Conservation (phyloP, 164 flowering plant genomes). For the Chloranthus sessilifolius region DNA sequence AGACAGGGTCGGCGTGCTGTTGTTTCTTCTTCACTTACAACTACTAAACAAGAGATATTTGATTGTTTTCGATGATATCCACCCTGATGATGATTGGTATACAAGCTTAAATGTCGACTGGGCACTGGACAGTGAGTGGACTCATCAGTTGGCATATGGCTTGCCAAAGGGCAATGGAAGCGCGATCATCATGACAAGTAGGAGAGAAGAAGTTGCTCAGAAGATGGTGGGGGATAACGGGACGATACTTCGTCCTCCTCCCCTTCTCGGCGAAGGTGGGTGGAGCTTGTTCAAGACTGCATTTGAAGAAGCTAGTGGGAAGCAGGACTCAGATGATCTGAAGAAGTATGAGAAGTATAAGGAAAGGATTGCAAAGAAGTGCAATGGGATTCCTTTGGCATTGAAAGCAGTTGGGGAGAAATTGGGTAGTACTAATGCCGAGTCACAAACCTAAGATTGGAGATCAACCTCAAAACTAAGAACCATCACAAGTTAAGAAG, state of each 20-base stretch:
- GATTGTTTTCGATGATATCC: constrained; percentile 10
- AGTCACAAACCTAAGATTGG: no score
- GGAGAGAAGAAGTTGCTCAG: constrained; percentile 2
- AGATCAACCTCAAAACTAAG: not conserved
- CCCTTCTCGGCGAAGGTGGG: not conserved
- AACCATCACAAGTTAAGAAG: no score
- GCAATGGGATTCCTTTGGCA: constrained; percentile 6
- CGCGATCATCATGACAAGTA: constrained; percentile 12
- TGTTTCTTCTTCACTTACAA: constrained; percentile 9
- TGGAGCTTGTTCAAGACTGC: constrained; percentile 4
- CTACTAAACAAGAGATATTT: constrained; percentile 12
- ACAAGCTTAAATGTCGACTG: not conserved
- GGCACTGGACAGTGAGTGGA: not conserved
- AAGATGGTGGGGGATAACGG: constrained; percentile 6
- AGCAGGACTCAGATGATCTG: not conserved
- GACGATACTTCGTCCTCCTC: constrained; percentile 4
- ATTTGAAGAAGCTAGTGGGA: not conserved
- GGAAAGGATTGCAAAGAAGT: not conserved
- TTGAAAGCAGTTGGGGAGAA: not conserved
- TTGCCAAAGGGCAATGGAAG: constrained; percentile 13
- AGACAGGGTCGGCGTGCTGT: not conserved
- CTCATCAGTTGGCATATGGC: constrained; percentile 7
- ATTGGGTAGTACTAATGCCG: no score
- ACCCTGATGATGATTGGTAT: not conserved
- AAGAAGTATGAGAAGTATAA: not conserved